Conservation (phyloP, 2,329 filamentous ascomycete species). For the Hypoxylon sp. region DNA sequence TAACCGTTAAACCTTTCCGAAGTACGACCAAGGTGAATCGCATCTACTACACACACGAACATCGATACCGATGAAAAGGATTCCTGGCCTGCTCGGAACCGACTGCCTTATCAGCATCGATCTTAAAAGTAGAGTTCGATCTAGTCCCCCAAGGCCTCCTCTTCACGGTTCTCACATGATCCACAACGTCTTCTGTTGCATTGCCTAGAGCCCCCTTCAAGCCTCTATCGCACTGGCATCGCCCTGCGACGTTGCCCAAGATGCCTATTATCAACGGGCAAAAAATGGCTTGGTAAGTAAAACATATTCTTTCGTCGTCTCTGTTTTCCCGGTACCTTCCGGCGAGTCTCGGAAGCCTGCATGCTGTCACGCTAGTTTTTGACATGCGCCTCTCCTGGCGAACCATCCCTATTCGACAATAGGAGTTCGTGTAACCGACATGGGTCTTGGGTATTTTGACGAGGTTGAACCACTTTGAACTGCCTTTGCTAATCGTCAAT, state of each 20-base stretch:
- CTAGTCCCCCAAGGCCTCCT: neutral
- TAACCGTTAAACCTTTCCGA: slow-evolving; percentile 16
- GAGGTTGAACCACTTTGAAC: slow-evolving; percentile 9
- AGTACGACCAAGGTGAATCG: slow-evolving; percentile 22
- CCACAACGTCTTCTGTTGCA: slow-evolving; percentile 13
- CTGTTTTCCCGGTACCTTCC: slow-evolving; percentile 13
- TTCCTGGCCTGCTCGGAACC: slow-evolving; percentile 9
- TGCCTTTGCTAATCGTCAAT: slow-evolving; percentile 35
- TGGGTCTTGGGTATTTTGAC: slow-evolving; percentile 7
- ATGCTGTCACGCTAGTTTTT: slow-evolving; percentile 34
- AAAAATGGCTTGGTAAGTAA: slow-evolving; percentile 80
- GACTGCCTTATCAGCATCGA: slow-evolving; percentile 19
- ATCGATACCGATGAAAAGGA: slow-evolving; percentile 22
- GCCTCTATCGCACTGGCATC: slow-evolving; percentile 24
- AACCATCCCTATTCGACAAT: slow-evolving; percentile 18
- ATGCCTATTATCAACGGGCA: slow-evolving; percentile 80
- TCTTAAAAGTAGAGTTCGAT: slow-evolving; percentile 26
- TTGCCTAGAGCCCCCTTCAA: slow-evolving; percentile 13
- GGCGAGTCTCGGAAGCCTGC: slow-evolving; percentile 43
- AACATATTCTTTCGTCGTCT: slow-evolving; percentile 18
- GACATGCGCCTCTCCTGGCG: slow-evolving; percentile 26
- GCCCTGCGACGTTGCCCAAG: slow-evolving; percentile 47
- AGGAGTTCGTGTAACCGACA: slow-evolving; percentile 38
- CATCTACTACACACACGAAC: slow-evolving; percentile 13
- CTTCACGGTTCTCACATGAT: slow-evolving; percentile 26